Base-by-base conservation (phyloP, 176 grass and related monocot species). In the Avena atlantica region DNA sequence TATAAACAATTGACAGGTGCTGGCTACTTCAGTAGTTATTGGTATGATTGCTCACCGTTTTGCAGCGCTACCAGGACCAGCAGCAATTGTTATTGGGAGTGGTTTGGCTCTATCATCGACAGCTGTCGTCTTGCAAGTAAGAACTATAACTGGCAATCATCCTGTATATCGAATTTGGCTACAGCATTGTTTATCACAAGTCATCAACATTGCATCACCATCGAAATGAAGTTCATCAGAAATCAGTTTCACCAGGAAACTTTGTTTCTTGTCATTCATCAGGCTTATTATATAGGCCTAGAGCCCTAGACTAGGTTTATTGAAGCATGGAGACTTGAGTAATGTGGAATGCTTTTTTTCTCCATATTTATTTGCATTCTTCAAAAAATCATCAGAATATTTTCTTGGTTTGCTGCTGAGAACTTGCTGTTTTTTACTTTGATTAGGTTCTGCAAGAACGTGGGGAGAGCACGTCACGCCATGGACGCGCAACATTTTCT, bases 401-500 rank as follows among this genome's bases (percentile, higher is more conserved):
- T 82, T 78, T 86, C 51, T 62, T 45, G 17, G 29, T 81, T 62
- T 64, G 20, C 12, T 81, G n/a, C 81, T 85, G 58, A 88, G 52
- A n/a, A 78, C 37, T 70, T 86, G 37, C 58, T 81, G 24, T 61
- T 78, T 89, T 87, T 68, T 82, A 56, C 73, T 79, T 67, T 61
- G 79, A 47, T 67, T 66, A 87, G 97, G 93, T 99, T 53, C 88
- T 99, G 44, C 97, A 99, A 94, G 97, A 99, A 86, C 94, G 97
- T 83, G 89, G 97, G 59, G 97, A 99, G 90, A 99, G 89, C 83
- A 99, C 97, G 13, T 99, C 97, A 81, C 97, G 97, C 34, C 90
- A 99, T 90, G 97, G 97, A 12, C 97, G 97, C 23, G 97, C 97
- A 73, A 99, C 97, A 44, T 99, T 99, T 91, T 99, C 97, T 76